Evolutionary conservation across 331 rosid species (phyloP), one percentile per base, ranked within the genome.

Genomic region (Stylosanthes scabra): DNA sequence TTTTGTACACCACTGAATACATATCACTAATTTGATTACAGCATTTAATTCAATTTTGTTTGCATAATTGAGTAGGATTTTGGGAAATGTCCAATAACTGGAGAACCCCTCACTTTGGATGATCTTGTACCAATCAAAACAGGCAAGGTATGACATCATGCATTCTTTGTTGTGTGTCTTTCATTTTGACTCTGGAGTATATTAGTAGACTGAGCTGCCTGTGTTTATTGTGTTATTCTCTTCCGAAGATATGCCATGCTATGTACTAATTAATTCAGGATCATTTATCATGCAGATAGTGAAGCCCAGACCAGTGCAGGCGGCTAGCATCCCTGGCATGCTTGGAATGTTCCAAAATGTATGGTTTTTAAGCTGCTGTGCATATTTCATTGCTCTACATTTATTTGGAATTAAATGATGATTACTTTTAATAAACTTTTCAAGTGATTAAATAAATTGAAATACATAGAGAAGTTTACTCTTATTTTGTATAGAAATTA

Each of bases 301-400:
- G 83, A 89, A 89, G 90, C 99, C 99, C 69, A 82, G 98, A 77
- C 98, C 98, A 72, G 84, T 86, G 56, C 99, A 95, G 83, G 98
- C 99, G 77, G 99, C 99, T 75, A 95, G 99, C 78, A 92, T 95
- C 64, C 99, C 98, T 45, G 98, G 99, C 74, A 95, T 95, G 99
- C 96, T 95, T 14, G 97, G 96, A 79, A 90, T 95, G 97, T 92
- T 95, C 85, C 98, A 92, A 85, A 89, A 86, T 80, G 99, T 95
- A 92, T 80, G 93, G 46, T 41, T 59, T 71, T 77, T 9, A 58
- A 50, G 46, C 59, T 64, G 11, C 54, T 39, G 64, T 25, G 67
- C 37, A 56, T 54, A 9, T 59, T 44, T 65, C 28, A 67, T 29
- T 49, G 6, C 34, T 37, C 49, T 14, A 41, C 11, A 47, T 28